Conservation (phyloP, 2,329 filamentous ascomycete genomes). For the Sporothrix curviconia region DNA sequence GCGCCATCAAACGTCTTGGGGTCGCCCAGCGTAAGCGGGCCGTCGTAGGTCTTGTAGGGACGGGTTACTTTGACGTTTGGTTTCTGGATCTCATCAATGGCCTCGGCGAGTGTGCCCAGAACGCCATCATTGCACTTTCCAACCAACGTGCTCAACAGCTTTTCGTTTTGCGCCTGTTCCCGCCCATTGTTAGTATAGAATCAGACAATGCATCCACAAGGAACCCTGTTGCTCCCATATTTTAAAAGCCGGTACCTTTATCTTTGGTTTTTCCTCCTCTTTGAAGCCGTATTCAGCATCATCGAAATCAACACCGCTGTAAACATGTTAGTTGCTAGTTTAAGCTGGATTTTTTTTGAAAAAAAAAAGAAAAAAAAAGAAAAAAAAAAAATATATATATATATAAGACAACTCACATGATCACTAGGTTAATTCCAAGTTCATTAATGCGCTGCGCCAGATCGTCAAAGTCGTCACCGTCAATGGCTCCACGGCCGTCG, state of each 20-base stretch:
- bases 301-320: constrained; percentile 86
- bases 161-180: constrained; percentile 62
- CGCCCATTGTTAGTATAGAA: background rate
- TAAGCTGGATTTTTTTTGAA: no score
- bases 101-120: constrained; percentile 81
- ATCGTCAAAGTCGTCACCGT: constrained; percentile 61
- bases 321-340: background rate
- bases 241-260: background rate
- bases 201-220: no score
- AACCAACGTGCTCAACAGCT: constrained; percentile 55
- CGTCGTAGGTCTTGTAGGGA: constrained; percentile 73
- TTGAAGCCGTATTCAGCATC: constrained; percentile 84
- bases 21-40: constrained; percentile 73
- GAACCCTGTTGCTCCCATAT: no score
- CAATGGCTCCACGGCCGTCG: constrained; percentile 67
- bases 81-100: constrained; percentile 69
- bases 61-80: constrained; percentile 71
- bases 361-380: no score
- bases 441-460: constrained; percentile 70
- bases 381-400: no score
- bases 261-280: constrained; percentile 71
- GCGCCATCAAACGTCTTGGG: constrained; percentile 65
- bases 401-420: constrained; percentile 66
- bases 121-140: constrained; percentile 61
- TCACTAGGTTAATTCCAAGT: constrained; percentile 66